Base-by-base conservation (phyloP, 2,329 filamentous ascomycete genomes). In the Arthroderma sp. region DNA sequence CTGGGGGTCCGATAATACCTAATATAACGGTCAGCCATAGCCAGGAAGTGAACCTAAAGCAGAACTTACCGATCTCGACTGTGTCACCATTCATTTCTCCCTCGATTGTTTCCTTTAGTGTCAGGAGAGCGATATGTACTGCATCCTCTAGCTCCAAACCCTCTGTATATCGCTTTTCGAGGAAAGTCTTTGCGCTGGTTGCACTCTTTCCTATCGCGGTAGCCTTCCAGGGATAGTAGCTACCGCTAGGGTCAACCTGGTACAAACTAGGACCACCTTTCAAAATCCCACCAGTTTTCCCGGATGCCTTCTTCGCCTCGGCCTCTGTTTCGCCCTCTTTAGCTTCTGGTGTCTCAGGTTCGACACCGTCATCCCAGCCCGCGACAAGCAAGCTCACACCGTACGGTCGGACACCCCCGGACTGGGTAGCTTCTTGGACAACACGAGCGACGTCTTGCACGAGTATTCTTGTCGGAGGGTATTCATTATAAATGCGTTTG, bases 401-500 rank as follows among this genome's bases (percentile, higher is more conserved):
- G 63, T 96, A 98, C 39, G 91, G 91, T 52, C 91, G 78, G 52
- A 98, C 89, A 78, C 91, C 91, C 62, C 91, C 91, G 34, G 86
- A 94, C 68, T 98, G 91, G 49, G 91, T 98, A 49, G 91, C 91
- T 70, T 98, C 91, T 70, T 98, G 91, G 82, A 98, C 95, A 54
- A 96, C 89, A 52, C 87, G 79, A 48, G 91, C 91, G 47, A 98
- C 88, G 60, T 98, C 91, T 69, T 98, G 91, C 46, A 98, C 91
- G 70, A 98, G 78, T 82, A 98, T 98, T 65, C 91, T 81, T 46
- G 91, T 98, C 4, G 91, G 91, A n/a, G 91, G 91, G 72, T 98
- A 98, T 72, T 98, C 91, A 71, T 98, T 98, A 75, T 98, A 98
- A 72, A 98, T 88, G 67, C 91, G 86, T 79, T 98, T 98, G 80